These are phyloP conservation scores for Penicillium concentricum DNA, from an alignment of 2,329 filamentous ascomycete genomes.

Conservation along the genomic window DNA sequence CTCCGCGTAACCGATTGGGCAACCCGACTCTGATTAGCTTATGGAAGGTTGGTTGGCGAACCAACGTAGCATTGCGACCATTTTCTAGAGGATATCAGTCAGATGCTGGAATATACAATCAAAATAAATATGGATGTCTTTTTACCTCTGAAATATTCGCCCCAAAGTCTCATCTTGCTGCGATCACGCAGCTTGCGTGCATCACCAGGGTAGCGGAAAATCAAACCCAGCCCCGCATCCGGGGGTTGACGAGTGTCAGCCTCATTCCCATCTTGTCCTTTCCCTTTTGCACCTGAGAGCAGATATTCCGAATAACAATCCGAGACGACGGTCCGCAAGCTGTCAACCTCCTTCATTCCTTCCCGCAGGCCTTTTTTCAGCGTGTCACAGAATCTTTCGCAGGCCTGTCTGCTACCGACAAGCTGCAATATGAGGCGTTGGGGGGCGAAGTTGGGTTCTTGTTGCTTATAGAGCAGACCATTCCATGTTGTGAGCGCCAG, in stretches of 20 bases:
- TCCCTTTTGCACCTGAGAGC: slow-evolving; percentile 48
- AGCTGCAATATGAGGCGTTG: slow-evolving; percentile 92
- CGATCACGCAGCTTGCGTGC: slow-evolving; percentile 88
- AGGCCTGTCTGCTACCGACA: slow-evolving; percentile 81
- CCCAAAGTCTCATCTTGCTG: slow-evolving; percentile 97
- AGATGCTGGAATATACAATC: not conserved
- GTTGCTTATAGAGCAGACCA: slow-evolving; percentile 57
- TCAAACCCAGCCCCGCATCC: slow-evolving; percentile 89
- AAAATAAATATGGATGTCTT: not conserved
- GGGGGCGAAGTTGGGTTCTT: slow-evolving; percentile 61
- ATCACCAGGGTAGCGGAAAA: slow-evolving; percentile 94
- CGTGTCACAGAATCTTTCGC: slow-evolving; percentile 94
- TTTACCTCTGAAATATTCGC: slow-evolving; percentile 76
- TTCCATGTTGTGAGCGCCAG: slow-evolving; percentile 97
- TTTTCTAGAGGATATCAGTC: slow-evolving; percentile 61
- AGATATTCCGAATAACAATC: slow-evolving; percentile 92
- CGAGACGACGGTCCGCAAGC: slow-evolving; percentile 72
- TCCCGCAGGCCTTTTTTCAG: slow-evolving; percentile 86
- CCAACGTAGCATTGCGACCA: slow-evolving; percentile 84
- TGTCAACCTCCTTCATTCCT: slow-evolving; percentile 83
- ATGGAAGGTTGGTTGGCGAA: slow-evolving; percentile 95
- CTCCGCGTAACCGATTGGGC: slow-evolving; percentile 86
- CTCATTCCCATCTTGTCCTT: slow-evolving; percentile 55
- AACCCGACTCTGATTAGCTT: slow-evolving; percentile 94
- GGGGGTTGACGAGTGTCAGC: slow-evolving; percentile 57